phyloP scores from a whole-genome alignment of 768 basidiomycete genomes.

The Podaxis sp. region DNA sequence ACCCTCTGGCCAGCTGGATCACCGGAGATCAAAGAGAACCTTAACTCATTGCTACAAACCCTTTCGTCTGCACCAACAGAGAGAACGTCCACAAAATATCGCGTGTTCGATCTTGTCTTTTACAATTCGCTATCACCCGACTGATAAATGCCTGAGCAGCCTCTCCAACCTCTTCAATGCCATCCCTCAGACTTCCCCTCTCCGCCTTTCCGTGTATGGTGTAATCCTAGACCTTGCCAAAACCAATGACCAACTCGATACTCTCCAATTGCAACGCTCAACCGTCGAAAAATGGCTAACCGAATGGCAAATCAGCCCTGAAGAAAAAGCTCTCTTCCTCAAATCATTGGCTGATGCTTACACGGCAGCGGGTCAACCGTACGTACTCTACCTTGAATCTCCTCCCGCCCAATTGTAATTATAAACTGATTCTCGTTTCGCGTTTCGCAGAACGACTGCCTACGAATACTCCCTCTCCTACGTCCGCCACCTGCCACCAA shows the following conservation, averaged over 20 bases:
- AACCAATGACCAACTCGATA: conserved; percentile 59
- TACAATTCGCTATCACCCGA: conserved; percentile 8
- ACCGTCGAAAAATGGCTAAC: conserved; percentile 77
- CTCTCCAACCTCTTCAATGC: conserved; percentile 84
- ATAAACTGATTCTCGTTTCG: not conserved
- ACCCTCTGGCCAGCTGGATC: conserved; percentile 55
- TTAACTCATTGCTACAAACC: conserved; percentile 49
- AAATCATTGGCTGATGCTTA: conserved; percentile 63
- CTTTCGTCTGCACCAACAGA: conserved; percentile 57
- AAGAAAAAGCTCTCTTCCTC: conserved; percentile 66
- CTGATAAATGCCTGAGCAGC: conserved; percentile 35
- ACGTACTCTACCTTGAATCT: conserved; percentile 27
- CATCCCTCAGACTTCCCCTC: conserved; percentile 60
- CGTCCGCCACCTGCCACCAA: conserved; percentile 56
- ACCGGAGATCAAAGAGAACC: conserved; percentile 51
- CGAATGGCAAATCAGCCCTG: conserved; percentile 68
- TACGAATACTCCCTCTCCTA: conserved; percentile 68
- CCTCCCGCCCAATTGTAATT: not conserved
- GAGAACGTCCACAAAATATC: conserved; percentile 65
- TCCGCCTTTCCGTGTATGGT: conserved; percentile 63
- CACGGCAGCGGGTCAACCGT: conserved; percentile 59
- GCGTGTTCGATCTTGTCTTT: conserved; percentile 52
- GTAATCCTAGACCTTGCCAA: conserved; percentile 61
- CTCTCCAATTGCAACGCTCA: conserved; percentile 55
- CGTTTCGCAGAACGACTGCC: conserved; percentile 47